These are phyloP conservation scores for Vitis cinerea DNA, from an alignment of 164 flowering plant species.

Conservation along the genomic window DNA sequence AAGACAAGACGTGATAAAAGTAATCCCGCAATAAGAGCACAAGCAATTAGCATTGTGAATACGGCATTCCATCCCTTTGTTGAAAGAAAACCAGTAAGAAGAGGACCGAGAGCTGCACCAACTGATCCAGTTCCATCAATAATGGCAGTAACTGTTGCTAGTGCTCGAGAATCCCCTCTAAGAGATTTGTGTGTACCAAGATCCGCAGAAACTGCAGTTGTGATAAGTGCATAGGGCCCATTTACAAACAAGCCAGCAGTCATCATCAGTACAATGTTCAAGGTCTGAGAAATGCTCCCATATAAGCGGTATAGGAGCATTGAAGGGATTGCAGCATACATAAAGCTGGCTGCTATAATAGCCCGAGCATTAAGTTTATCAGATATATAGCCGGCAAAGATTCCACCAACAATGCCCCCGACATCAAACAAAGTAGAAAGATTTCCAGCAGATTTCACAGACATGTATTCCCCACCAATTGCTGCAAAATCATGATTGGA, in stretches of 20 bases:
- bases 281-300: conserved; percentile 51
- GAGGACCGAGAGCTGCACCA: conserved; percentile 91
- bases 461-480: conserved; percentile 77
- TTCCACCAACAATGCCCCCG: conserved; percentile 90
- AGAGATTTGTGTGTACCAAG: conserved; percentile 88
- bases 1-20: conserved; percentile 57
- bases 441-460: conserved; percentile 86
- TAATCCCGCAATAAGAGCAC: conserved; percentile 74
- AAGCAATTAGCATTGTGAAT: conserved; percentile 58
- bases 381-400: conserved; percentile 83
- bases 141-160: conserved; percentile 97
- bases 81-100: conserved; percentile 80
- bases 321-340: conserved; percentile 70
- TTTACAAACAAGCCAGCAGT: conserved; percentile 78
- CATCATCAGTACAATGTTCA: conserved; percentile 77
- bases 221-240: conserved; percentile 93
- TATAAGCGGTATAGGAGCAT: conserved; percentile 59
- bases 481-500: conserved; percentile 38
- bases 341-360: conserved; percentile 76
- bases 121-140: conserved; percentile 92
- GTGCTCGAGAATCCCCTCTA: conserved; percentile 74
- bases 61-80: conserved; percentile 77
- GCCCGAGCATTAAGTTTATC: conserved; percentile 83
- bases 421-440: conserved; percentile 92
- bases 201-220: conserved; percentile 96